Percentiles rank a stretch among this genome's conserved stretches.
Conservation (phyloP, 2,329 filamentous ascomycete species). For the Ambrosiella beaveri region DNA sequence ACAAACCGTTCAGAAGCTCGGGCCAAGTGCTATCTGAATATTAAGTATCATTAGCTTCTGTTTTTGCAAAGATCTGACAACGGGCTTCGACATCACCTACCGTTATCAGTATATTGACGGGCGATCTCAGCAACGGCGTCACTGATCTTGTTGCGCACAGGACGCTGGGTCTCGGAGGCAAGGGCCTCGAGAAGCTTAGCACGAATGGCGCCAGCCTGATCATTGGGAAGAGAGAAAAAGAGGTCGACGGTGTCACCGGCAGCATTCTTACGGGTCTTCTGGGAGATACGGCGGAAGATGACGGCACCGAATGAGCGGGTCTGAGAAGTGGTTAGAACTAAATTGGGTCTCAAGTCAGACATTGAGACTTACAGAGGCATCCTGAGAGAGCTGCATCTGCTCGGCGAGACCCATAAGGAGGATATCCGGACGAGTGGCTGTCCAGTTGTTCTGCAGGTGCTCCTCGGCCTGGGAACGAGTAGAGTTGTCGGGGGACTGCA, state of each 20-base stretch:
- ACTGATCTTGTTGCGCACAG: constrained; percentile 84
- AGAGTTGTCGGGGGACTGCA: constrained; percentile 79
- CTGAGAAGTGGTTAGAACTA: constrained; percentile 26
- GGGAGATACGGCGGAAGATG: constrained; percentile 83
- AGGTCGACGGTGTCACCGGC: constrained; percentile 61
- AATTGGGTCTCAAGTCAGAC: not conserved
- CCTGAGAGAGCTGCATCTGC: constrained; percentile 65
- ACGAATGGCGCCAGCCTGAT: constrained; percentile 63
- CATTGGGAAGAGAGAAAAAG: constrained; percentile 60
- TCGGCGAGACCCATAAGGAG: constrained; percentile 88
- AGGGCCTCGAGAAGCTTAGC: constrained; percentile 68
- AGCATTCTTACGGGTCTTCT: constrained; percentile 65
- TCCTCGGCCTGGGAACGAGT: constrained; percentile 77
- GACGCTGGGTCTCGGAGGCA: constrained; percentile 51
- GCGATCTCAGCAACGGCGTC: constrained; percentile 95
- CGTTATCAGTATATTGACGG: constrained; percentile 81
- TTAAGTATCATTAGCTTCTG: not conserved
- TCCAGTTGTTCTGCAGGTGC: constrained; percentile 82
- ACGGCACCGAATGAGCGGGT: constrained; percentile 82
- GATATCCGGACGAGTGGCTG: constrained; percentile 61
- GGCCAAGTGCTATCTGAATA: constrained; percentile 67
- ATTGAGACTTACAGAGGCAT: constrained; percentile 41
- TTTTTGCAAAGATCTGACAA: not conserved
- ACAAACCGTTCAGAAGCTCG: constrained; percentile 70
- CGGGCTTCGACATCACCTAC: constrained; percentile 31